Base-by-base conservation (phyloP, 805 yeast species). In the Candida berthetii region DNA sequence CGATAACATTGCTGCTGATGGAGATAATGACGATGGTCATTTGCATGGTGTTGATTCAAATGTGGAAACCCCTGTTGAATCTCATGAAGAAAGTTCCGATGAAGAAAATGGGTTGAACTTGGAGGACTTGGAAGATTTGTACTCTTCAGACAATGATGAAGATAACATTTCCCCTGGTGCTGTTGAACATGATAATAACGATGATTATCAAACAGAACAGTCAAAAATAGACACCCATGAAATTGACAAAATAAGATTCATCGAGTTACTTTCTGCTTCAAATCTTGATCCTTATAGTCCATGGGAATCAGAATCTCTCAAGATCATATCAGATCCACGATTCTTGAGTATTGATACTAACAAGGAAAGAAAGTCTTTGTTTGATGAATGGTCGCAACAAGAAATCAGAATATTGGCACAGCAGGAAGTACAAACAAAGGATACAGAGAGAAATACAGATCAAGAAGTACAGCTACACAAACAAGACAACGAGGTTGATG, bases 291-390 rank as follows among this genome's bases (percentile, higher is more conserved):
- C 79, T 0, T 71, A 53, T 42, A 60, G 70, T 2, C 49, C 71
- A 0, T 79, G 82, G 82, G 69, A 68, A 6, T 45, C 55, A 1
- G 79, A 75, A 52, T 57, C 69, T 10, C 48, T 53, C 11, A 63
- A 62, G 38, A 47, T 78, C 1, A 57, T 65, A 1, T 45, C 60
- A n/a, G 78, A 77, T 44, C 66, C 70, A 4, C 47, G 66, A 11
- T 77, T 65, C 49, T 54, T 60, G 19, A 41, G 44, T 1, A 43
- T 74, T 16, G 58, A 60, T 7, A 52, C 61, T 20, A 63, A 67
- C 33, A 46, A 53, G 16, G 50, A 52, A 8, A 57, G 80, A 29
- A 61, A 59, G 38, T 60, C 53, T 1, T 48, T 68, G 2, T 79
- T 71, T 50, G 71, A 72, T 35, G 52, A 59, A 22, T 78, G 85